Percentiles rank a stretch among this genome's conserved stretches.
Evolutionary conservation across 2,329 filamentous ascomycete species (phyloP).

Genomic region (Thielaviopsis populi): DNA sequence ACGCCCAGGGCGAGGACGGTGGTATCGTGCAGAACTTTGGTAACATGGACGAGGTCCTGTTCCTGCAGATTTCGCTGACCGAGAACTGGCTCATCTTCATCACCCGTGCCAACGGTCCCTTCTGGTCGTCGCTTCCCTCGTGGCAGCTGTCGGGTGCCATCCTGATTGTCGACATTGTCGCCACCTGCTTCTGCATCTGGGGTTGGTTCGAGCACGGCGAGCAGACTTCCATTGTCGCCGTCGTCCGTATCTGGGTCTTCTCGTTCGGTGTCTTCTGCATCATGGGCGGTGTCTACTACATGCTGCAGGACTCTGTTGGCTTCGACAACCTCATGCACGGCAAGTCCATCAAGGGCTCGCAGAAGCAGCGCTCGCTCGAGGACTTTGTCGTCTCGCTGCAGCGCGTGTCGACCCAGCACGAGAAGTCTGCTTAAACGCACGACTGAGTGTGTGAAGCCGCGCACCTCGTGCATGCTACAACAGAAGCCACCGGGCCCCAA

Average conservation of each 20-base stretch:
- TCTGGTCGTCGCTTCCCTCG: conserved; percentile 80
- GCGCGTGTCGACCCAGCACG: conserved; percentile 81
- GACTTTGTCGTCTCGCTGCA: conserved; percentile 86
- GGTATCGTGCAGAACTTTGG: conserved; percentile 87
- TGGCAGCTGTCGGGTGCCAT: conserved; percentile 73
- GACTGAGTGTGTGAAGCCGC: neutral
- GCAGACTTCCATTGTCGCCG: conserved; percentile 62
- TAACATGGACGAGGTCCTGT: conserved; percentile 65
- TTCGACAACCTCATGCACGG: conserved; percentile 93
- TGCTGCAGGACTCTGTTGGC: conserved; percentile 63
- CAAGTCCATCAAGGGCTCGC: conserved; percentile 65
- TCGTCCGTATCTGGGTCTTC: conserved; percentile 83
- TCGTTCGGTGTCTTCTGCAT: conserved; percentile 80
- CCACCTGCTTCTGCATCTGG: conserved; percentile 73
- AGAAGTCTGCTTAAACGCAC: conserved; percentile 61
- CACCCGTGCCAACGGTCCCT: conserved; percentile 80
- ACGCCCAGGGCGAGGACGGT: conserved; percentile 46
- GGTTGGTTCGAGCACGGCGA: conserved; percentile 57
- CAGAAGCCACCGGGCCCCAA: conserved; percentile 9
- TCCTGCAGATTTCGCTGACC: conserved; percentile 78
- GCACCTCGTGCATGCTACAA: neutral
- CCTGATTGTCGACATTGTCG: conserved; percentile 64
- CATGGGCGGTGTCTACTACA: conserved; percentile 58
- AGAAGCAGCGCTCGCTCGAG: conserved; percentile 73
- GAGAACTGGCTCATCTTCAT: conserved; percentile 98